Conservation (phyloP, 208 protist genomes). For the Trypanosoma caninum region DNA sequence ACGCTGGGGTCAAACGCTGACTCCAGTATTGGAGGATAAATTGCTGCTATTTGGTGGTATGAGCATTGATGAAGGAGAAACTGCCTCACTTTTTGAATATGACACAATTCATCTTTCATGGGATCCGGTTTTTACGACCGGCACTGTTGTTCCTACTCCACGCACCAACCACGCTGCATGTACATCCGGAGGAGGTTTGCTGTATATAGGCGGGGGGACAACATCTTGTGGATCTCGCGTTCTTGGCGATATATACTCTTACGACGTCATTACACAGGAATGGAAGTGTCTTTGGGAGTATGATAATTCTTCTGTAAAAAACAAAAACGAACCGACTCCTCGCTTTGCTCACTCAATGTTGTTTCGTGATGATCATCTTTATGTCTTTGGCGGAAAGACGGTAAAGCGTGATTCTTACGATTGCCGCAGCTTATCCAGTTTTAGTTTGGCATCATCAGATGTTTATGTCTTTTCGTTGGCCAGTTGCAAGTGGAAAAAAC, state of each 20-base stretch:
- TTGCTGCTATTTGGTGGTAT: conserved; percentile 71
- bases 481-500: conserved; percentile 44
- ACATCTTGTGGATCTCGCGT: conserved; percentile 29
- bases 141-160: conserved; percentile 25
- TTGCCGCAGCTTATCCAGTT: neutral
- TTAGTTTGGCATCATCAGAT: conserved; percentile 29
- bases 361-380: conserved; percentile 61
- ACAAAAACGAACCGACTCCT: conserved; percentile 57
- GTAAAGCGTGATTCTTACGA: conserved; percentile 17
- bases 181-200: conserved; percentile 55
- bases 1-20: conserved; percentile 76
- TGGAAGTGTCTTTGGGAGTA: conserved; percentile 67
- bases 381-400: conserved; percentile 69
- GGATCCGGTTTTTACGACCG: conserved; percentile 52
- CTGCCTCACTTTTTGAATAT: conserved; percentile 52
- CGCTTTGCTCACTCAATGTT: conserved; percentile 75
- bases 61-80: conserved; percentile 38
- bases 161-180: conserved; percentile 73
- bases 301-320: conserved; percentile 2
- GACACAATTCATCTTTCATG: conserved; percentile 55
- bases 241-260: conserved; percentile 63
- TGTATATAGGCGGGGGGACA: conserved; percentile 68
- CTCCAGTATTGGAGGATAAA: conserved; percentile 36
- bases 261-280: conserved; percentile 46
- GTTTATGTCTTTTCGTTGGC: conserved; percentile 64